A percentile compares a stretch with the other conserved stretches of the same genome.
phyloP scores from a whole-genome alignment of 179 eudicot species.

The Nepenthes alata region DNA sequence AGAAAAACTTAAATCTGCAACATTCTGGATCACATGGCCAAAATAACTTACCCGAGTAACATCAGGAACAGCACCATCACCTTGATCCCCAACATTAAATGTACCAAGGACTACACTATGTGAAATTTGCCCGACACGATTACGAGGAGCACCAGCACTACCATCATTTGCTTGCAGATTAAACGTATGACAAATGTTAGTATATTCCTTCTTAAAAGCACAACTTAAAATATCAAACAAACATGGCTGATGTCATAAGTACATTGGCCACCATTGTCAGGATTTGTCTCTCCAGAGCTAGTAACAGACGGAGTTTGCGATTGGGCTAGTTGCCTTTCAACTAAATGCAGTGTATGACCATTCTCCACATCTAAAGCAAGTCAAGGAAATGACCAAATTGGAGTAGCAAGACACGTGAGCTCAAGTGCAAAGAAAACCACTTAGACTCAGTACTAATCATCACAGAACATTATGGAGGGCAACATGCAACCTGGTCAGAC shows the following conservation, averaged over 20 bases:
- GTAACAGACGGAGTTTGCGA: slow-evolving; percentile 46
- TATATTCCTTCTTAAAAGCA: slow-evolving; percentile 1
- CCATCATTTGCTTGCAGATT: slow-evolving; percentile 43
- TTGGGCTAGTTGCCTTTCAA: slow-evolving; percentile 70
- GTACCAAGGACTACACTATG: slow-evolving; percentile 87
- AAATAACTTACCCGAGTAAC: slow-evolving; percentile 49
- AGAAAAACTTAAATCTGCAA: neutral
- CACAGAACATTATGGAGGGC: no score
- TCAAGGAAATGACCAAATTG: slow-evolving; percentile 29
- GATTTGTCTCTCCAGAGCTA: slow-evolving; percentile 32
- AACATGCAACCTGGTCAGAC: no score
- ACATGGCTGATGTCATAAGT: slow-evolving; percentile 1
- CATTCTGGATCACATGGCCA: no score
- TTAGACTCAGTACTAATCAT: neutral
- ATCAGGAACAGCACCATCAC: slow-evolving; percentile 66
- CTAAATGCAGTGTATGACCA: slow-evolving; percentile 88
- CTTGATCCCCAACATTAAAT: slow-evolving; percentile 71
- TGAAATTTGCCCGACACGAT: slow-evolving; percentile 66
- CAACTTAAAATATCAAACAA: neutral
- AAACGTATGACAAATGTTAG: slow-evolving; percentile 1
- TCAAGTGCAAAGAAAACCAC: neutral
- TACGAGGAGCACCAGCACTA: slow-evolving; percentile 42
- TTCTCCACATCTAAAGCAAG: slow-evolving; percentile 58
- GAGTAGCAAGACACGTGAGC: neutral
- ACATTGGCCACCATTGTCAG: slow-evolving; percentile 43